Conservation (phyloP, 2,329 filamentous ascomycete species). For the Ceratocystis harringtonii region DNA sequence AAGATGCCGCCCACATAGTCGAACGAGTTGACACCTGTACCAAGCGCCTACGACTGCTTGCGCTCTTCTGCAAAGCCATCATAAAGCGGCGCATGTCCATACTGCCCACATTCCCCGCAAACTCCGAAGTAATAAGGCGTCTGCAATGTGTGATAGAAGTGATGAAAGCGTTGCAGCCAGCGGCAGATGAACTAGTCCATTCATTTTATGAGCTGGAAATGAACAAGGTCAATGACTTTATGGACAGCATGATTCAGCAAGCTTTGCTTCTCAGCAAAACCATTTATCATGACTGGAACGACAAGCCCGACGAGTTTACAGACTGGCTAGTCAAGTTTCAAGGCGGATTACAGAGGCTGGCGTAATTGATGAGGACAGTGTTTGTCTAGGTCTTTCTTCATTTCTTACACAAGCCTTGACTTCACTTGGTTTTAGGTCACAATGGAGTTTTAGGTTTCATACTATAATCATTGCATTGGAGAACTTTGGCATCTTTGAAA, state of each 20-base stretch:
- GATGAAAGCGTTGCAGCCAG: conserved; percentile 47
- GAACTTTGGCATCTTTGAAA: neutral
- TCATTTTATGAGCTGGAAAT: conserved; percentile 57
- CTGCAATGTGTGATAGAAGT: conserved; percentile 42
- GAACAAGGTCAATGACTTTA: conserved; percentile 39
- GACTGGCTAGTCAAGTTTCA: conserved; percentile 41
- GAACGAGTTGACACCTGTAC: conserved; percentile 49
- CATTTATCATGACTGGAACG: conserved; percentile 46
- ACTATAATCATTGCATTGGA: neutral
- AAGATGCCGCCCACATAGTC: conserved; percentile 49
- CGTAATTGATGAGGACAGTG: neutral
- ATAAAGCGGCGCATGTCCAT: conserved; percentile 54
- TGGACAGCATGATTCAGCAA: conserved; percentile 45
- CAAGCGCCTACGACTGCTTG: conserved; percentile 50
- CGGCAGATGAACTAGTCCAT: conserved; percentile 54
- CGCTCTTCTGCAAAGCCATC: conserved; percentile 53
- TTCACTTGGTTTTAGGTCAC: neutral
- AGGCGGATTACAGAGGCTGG: neutral
- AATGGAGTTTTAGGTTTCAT: neutral
- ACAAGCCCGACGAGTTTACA: conserved; percentile 58
- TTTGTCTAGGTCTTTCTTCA: too few species aligned
- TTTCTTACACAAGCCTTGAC: too few species aligned
- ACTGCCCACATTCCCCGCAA: conserved; percentile 30
- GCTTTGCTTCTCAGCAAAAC: conserved; percentile 42
- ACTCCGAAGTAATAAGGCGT: conserved; percentile 26